A percentile compares a stretch with the other conserved stretches of the same genome.
Evolutionary conservation across 768 basidiomycete species (phyloP).

Genomic region (Lyophyllum semitale): DNA sequence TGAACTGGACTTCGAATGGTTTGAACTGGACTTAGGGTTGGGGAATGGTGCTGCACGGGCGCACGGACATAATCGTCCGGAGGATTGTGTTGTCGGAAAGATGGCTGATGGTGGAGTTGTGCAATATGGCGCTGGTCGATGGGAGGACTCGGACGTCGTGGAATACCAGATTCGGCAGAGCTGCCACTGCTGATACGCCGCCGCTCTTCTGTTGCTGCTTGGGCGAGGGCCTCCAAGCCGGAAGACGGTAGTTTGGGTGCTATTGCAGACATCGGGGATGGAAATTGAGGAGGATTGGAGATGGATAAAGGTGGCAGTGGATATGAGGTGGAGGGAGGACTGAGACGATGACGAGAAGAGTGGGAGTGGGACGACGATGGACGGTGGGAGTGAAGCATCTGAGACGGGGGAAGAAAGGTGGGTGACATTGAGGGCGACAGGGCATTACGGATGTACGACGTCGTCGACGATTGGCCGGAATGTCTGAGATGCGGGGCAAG

Average conservation of each 20-base stretch:
- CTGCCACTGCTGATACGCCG: conserved; percentile 44
- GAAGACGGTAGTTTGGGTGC: conserved; percentile 26
- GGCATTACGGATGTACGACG: conserved; percentile 14
- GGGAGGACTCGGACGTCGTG: conserved; percentile 18
- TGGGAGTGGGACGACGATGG: conserved; percentile 14
- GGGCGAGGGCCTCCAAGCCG: conserved; percentile 67
- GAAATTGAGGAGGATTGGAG: conserved; percentile 9
- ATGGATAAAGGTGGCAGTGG: conserved; percentile 15
- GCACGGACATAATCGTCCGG: conserved; percentile 13
- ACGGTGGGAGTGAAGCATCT: conserved; percentile 15
- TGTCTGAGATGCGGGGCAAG: conserved; percentile 27
- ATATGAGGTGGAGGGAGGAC: conserved; percentile 14
- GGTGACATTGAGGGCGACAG: conserved; percentile 14
- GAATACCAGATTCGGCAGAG: conserved; percentile 18
- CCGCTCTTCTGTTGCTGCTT: conserved; percentile 70
- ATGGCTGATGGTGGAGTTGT: conserved; percentile 16
- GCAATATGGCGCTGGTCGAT: conserved; percentile 21
- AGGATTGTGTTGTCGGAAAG: conserved; percentile 11
- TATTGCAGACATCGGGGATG: conserved; percentile 22
- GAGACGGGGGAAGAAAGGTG: conserved; percentile 13
- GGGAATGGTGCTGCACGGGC: conserved; percentile 10
- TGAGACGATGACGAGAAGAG: conserved; percentile 11
- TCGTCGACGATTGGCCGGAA: conserved; percentile 16
- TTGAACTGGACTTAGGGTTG: conserved; percentile 2
- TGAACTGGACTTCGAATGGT: conserved; percentile 6